These are phyloP conservation scores for Colletotrichum neosansevieriae DNA, from an alignment of 2,329 filamentous ascomycete genomes.

Conservation along the genomic window DNA sequence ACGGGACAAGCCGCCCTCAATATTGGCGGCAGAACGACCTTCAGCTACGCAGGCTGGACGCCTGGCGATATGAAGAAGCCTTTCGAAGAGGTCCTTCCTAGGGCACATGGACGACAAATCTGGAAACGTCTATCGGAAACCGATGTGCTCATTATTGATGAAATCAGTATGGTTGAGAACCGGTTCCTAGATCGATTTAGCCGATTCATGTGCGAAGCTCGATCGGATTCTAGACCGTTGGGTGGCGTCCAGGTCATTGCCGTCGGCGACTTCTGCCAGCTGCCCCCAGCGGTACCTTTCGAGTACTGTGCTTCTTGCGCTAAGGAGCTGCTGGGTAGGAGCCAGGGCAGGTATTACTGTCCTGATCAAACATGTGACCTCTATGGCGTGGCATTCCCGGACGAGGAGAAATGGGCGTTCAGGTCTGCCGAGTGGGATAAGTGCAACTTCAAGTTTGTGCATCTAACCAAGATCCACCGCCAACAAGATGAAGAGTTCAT, in stretches of 20 bases:
- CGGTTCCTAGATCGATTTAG: constrained; percentile 71
- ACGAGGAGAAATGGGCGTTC: constrained; percentile 72
- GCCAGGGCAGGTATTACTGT: not conserved
- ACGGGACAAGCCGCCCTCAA: constrained; percentile 70
- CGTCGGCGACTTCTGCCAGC: constrained; percentile 27
- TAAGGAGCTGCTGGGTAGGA: not conserved
- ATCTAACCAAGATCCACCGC: constrained; percentile 67
- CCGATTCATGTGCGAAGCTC: constrained; percentile 55
- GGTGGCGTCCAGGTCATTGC: constrained; percentile 15
- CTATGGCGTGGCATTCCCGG: constrained; percentile 35
- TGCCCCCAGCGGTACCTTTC: constrained; percentile 1
- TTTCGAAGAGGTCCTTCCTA: not conserved
- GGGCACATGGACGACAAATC: constrained; percentile 44
- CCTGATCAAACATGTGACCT: not conserved
- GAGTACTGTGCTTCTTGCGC: not conserved
- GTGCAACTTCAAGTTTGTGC: constrained; percentile 64
- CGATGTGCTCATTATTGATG: constrained; percentile 72
- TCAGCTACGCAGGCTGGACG: constrained; percentile 68
- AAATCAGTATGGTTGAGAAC: constrained; percentile 75
- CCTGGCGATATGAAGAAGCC: constrained; percentile 43
- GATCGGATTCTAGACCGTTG: not conserved
- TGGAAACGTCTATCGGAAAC: constrained; percentile 55
- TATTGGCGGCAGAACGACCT: constrained; percentile 68
- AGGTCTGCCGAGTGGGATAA: constrained; percentile 65
- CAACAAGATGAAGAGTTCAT: constrained; percentile 68